Percentiles rank a stretch among this genome's conserved stretches.
Conservation (phyloP, 306 rosid genomes). For the Acacia crassicarpa region DNA sequence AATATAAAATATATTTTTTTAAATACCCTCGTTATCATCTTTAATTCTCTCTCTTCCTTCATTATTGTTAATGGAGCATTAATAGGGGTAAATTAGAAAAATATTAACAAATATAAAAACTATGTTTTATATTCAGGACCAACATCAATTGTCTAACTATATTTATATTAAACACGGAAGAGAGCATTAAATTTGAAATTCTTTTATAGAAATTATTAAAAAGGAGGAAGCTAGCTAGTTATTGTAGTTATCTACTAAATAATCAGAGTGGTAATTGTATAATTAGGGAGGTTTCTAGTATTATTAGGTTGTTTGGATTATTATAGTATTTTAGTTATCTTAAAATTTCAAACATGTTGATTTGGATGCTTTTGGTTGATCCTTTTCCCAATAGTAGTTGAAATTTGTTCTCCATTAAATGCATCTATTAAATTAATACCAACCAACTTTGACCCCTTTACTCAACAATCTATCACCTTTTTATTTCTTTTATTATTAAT, state of each 20-base stretch:
- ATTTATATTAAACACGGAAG: no score
- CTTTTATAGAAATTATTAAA: not conserved
- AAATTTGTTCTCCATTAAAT: constrained; percentile 27
- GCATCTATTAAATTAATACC: constrained; percentile 26
- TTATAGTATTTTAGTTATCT: not conserved
- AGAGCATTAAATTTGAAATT: not conserved
- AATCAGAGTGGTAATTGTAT: not conserved
- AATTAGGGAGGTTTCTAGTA: constrained; percentile 7
- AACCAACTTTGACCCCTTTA: constrained; percentile 28
- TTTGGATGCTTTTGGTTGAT: constrained; percentile 25
- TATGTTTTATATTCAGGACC: no score
- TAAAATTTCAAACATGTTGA: constrained; percentile 29
- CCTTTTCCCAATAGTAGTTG: constrained; percentile 21
- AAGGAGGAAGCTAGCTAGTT: not conserved
- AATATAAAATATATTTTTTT: no score
- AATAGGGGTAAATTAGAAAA: no score
- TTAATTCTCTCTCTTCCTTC: no score
- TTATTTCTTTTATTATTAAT: not conserved
- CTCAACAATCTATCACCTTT: not conserved
- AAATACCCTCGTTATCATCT: no score
- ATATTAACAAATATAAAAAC: no score
- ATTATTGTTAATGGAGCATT: no score
- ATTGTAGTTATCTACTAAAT: not conserved
- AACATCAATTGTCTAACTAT: no score
- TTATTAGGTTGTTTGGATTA: not conserved